phyloP scores from a whole-genome alignment of 148 eudicot species.

The Vaccinium myrtillus region DNA sequence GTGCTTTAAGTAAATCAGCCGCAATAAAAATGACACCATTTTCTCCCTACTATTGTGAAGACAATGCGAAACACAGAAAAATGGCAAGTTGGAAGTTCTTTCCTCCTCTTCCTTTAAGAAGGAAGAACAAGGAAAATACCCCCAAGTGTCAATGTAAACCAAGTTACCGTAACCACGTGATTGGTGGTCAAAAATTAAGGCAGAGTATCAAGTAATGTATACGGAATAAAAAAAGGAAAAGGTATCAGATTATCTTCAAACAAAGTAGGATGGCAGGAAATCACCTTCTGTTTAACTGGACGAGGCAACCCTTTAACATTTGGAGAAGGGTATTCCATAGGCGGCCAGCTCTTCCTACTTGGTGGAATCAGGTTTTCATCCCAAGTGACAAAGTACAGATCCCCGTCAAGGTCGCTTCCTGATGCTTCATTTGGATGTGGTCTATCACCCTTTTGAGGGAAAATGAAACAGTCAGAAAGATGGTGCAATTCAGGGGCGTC shows the following conservation, averaged over 20 bases:
- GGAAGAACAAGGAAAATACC: not conserved
- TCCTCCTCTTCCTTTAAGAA: not conserved
- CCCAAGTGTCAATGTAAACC: not conserved
- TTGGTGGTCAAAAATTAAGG: not conserved
- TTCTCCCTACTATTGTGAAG: not conserved
- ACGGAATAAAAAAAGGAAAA: not conserved
- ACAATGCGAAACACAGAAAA: not conserved
- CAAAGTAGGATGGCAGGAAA: not conserved
- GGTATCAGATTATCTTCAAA: not conserved
- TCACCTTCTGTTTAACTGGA: constrained; percentile 55
- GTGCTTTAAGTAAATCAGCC: not conserved
- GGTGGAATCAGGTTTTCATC: constrained; percentile 82
- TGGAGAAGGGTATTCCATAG: constrained; percentile 81
- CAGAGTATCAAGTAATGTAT: not conserved
- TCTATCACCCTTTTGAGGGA: constrained; percentile 88
- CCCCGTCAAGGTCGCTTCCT: constrained; percentile 96
- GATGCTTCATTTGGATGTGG: constrained; percentile 94
- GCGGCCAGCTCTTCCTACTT: constrained; percentile 65
- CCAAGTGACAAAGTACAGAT: constrained; percentile 89
- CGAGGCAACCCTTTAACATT: constrained; percentile 41
- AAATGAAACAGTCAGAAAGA: constrained; percentile 75
- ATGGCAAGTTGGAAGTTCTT: not conserved
- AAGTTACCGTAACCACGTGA: not conserved
- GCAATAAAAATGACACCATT: not conserved
- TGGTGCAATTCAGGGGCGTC: constrained; percentile 65